phyloP scores from a whole-genome alignment of 345 rosid genomes.

The Alliaria petiolata region DNA sequence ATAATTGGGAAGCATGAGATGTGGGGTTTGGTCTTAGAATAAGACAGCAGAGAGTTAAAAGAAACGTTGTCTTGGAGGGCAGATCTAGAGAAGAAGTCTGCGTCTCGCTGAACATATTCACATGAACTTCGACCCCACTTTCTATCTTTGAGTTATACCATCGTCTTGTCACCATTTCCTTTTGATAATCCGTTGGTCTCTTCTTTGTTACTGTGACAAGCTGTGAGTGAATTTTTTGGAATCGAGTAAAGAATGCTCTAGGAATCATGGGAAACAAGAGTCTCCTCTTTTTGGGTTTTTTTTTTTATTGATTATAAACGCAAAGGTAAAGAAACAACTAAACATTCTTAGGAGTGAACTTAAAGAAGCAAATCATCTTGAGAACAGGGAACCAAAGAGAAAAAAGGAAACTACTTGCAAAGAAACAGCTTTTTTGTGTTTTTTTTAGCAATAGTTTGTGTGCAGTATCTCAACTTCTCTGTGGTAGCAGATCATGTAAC shows the following conservation, averaged over 20 bases:
- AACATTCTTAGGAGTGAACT: not conserved
- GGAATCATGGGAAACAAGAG: not conserved
- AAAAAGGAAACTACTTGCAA: not conserved
- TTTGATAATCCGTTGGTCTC: conserved; percentile 1
- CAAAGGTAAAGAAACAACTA: not conserved
- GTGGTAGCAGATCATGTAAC: conserved; percentile 8
- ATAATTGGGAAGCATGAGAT: conserved; percentile 8
- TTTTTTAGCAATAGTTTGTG: not conserved
- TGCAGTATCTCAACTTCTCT: not conserved
- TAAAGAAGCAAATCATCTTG: not conserved
- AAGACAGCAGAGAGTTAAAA: conserved; percentile 12
- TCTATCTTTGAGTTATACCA: not conserved
- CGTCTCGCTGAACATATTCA: conserved; percentile 22
- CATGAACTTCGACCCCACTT: conserved; percentile 29
- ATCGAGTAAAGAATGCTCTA: not conserved
- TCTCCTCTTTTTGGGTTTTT: not conserved
- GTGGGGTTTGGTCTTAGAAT: conserved; percentile 29
- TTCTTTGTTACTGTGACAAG: not conserved
- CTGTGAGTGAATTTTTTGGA: not conserved
- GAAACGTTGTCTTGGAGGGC: not conserved
- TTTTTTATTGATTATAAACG: not conserved
- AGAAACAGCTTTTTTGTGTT: not conserved
- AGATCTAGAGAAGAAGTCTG: conserved; percentile 17
- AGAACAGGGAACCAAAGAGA: not conserved
- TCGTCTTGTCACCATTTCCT: conserved; percentile 16